These are phyloP conservation scores for Ogataea henricii DNA, from an alignment of 805 yeast species.

Conservation along the genomic window DNA sequence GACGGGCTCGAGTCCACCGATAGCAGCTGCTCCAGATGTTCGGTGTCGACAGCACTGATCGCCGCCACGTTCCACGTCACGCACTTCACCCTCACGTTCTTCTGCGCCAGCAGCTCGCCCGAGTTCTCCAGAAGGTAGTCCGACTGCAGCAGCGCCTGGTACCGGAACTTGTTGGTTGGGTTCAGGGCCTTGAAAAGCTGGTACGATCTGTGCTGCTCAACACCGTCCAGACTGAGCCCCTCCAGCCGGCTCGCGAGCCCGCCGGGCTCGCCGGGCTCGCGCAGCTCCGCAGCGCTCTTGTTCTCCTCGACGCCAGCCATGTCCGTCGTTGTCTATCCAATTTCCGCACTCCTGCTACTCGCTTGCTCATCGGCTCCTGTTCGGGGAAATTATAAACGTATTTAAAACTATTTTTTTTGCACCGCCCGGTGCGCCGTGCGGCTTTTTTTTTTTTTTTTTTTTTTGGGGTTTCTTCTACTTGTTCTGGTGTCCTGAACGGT, in stretches of 20 bases:
- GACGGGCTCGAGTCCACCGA: slow-evolving; percentile 5
- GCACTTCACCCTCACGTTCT: slow-evolving; percentile 25
- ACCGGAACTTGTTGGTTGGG: slow-evolving; percentile 30
- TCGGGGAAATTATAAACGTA: background rate
- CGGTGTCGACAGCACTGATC: slow-evolving; percentile 13
- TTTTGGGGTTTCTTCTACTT: background rate
- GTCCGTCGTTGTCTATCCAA: no score
- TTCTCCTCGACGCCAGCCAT: background rate
- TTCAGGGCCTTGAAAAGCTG: slow-evolving; percentile 24
- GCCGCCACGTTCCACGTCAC: slow-evolving; percentile 44
- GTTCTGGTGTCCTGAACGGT: background rate
- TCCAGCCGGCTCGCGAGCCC: background rate
- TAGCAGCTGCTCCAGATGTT: slow-evolving; percentile 21
- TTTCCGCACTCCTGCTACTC: no score
- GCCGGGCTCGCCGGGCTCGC: background rate
- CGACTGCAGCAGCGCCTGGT: slow-evolving; percentile 22
- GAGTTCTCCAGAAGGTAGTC: slow-evolving; percentile 20
- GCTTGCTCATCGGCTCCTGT: background rate
- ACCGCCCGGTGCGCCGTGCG: background rate
- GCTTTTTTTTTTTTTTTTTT: background rate
- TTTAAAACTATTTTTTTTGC: background rate
- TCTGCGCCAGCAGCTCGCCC: slow-evolving; percentile 1
- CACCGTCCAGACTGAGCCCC: background rate
- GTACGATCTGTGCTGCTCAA: slow-evolving; percentile 16
- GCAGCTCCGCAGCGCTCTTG: background rate